These are phyloP conservation scores for Wickerhamomyces kurtzmanii DNA, from an alignment of 805 yeast genomes.

Conservation along the genomic window DNA sequence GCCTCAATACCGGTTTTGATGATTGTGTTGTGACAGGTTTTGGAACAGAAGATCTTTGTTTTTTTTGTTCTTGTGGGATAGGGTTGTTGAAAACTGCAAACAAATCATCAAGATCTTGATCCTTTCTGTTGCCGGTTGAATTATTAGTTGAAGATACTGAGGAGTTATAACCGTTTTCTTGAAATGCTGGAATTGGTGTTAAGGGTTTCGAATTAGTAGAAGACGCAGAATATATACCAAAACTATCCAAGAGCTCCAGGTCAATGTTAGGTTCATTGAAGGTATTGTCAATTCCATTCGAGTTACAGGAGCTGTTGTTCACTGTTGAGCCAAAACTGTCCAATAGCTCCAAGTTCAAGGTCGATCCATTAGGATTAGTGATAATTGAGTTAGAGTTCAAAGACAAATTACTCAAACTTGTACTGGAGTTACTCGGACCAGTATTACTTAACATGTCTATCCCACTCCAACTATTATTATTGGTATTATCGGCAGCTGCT, in stretches of 20 bases:
- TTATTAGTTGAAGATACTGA: too few species aligned
- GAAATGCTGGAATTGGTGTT: conserved; percentile 1
- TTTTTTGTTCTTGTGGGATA: conserved; percentile 1
- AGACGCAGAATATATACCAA: conserved; percentile 3
- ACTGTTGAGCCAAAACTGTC: too few species aligned
- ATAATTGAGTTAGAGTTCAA: too few species aligned
- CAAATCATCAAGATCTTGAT: conserved; percentile 18
- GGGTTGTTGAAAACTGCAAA: conserved; percentile 20
- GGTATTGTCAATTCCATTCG: too few species aligned
- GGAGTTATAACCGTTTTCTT: too few species aligned
- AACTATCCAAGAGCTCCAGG: conserved; percentile 10
- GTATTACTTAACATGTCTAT: conserved; percentile 23
- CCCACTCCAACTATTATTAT: conserved; percentile 21
- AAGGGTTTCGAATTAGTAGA: not conserved
- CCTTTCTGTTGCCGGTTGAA: conserved; percentile 3
- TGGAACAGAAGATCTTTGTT: conserved; percentile 1
- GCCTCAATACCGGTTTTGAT: conserved; percentile 1
- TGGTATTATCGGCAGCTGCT: conserved; percentile 2
- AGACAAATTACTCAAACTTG: too few species aligned
- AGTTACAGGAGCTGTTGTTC: too few species aligned
- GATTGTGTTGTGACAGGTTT: conserved; percentile 1
- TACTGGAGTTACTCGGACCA: too few species aligned
- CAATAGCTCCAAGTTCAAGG: too few species aligned
- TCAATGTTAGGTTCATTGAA: too few species aligned
- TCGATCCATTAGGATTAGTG: too few species aligned